Conservation (phyloP, 1,284 basidiomycete species). For the Heterobasidion parviporum region DNA sequence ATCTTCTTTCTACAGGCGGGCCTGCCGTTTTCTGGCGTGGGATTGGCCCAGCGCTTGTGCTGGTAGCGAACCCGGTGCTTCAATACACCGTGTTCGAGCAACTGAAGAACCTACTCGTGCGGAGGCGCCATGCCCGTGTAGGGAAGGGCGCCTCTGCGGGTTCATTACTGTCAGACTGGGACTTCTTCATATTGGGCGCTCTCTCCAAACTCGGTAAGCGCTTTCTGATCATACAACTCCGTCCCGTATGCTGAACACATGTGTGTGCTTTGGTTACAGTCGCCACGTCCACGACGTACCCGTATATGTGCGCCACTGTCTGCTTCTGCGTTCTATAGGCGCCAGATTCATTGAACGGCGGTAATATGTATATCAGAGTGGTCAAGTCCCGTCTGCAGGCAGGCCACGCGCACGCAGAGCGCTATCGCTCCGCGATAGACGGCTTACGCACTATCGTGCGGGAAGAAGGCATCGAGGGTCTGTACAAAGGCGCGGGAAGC, state of each 20-base stretch:
- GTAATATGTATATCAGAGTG: constrained; percentile 38
- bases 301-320: constrained; percentile 55
- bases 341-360: neutral
- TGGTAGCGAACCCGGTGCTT: constrained; percentile 94
- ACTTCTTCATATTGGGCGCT: constrained; percentile 86
- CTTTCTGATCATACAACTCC: neutral
- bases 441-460: constrained; percentile 64
- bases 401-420: constrained; percentile 51
- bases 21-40: constrained; percentile 85
- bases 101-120: constrained; percentile 72
- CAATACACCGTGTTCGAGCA: constrained; percentile 86
- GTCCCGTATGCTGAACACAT: neutral
- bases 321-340: neutral
- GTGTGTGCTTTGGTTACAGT: constrained; percentile 29
- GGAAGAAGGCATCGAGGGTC: constrained; percentile 71
- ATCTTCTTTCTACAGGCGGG: constrained; percentile 77
- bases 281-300: constrained; percentile 69
- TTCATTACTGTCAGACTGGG: constrained; percentile 66
- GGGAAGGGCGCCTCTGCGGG: constrained; percentile 20
- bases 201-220: constrained; percentile 74
- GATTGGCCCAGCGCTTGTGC: constrained; percentile 88
- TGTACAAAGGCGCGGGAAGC: constrained; percentile 80
- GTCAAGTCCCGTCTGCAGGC: constrained; percentile 80
- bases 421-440: constrained; percentile 66
- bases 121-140: constrained; percentile 45